phyloP scores from a whole-genome alignment of 2,329 filamentous ascomycete genomes.

The Pseudogymnoascus sp. region DNA sequence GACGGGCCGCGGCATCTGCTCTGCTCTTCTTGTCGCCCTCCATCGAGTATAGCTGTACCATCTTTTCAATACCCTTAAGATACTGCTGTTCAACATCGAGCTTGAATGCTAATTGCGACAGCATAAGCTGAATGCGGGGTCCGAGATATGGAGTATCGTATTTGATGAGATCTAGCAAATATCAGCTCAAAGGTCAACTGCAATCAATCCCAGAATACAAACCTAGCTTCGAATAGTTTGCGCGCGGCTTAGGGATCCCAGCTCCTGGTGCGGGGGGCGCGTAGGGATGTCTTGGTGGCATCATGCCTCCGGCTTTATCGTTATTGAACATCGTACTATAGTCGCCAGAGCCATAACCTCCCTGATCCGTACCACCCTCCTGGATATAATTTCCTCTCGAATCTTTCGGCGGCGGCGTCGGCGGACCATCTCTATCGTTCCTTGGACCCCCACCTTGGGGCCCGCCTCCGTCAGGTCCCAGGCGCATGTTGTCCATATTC shows the following conservation, averaged over 20 bases:
- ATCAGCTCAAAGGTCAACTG: slow-evolving; percentile 15
- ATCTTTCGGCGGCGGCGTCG: slow-evolving; percentile 69
- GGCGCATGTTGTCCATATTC: slow-evolving; percentile 58
- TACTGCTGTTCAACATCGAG: slow-evolving; percentile 98
- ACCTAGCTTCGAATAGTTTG: slow-evolving; percentile 97
- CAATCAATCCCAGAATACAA: slow-evolving; percentile 29
- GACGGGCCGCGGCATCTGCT: slow-evolving; percentile 79
- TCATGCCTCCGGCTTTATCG: slow-evolving; percentile 46
- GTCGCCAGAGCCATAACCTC: slow-evolving; percentile 53
- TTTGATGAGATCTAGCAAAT: slow-evolving; percentile 81
- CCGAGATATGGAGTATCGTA: slow-evolving; percentile 94
- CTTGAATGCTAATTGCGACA: slow-evolving; percentile 98
- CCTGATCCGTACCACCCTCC: slow-evolving; percentile 42
- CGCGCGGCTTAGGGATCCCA: slow-evolving; percentile 63
- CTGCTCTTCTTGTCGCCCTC: slow-evolving; percentile 95
- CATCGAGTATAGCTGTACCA: slow-evolving; percentile 95
- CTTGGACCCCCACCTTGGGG: slow-evolving; percentile 37
- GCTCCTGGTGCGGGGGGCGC: slow-evolving; percentile 64
- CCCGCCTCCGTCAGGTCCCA: slow-evolving; percentile 40
- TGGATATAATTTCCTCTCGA: slow-evolving; percentile 38
- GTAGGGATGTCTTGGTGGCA: slow-evolving; percentile 75
- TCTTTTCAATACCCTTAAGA: slow-evolving; percentile 97
- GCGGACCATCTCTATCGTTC: slow-evolving; percentile 40
- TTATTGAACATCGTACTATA: slow-evolving; percentile 41
- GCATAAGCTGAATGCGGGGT: slow-evolving; percentile 96